Conservation (phyloP, 352 stramenopile genomes). For the Pythium monospermum region DNA sequence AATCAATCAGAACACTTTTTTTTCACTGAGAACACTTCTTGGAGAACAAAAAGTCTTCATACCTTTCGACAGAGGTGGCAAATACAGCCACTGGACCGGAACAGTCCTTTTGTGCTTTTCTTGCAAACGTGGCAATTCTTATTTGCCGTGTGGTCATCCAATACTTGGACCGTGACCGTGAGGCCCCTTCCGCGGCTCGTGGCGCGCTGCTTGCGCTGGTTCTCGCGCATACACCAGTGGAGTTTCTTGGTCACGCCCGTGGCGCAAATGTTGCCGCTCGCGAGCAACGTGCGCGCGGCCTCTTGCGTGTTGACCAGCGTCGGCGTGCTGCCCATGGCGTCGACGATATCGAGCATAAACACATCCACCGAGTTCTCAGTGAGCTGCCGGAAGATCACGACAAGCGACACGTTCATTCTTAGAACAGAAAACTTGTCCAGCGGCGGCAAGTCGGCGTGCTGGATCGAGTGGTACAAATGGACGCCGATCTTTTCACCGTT, state of each 20-base stretch:
- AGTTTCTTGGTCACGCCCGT: slow-evolving; percentile 53
- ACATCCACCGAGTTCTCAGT: slow-evolving; percentile 33
- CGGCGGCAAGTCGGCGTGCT: slow-evolving; percentile 36
- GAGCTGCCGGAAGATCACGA: slow-evolving; percentile 40
- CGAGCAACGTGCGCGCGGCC: slow-evolving; percentile 28
- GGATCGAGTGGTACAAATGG: slow-evolving; percentile 49
- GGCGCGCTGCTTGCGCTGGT: slow-evolving; percentile 14
- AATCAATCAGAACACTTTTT: not conserved
- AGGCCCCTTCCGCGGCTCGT: not conserved
- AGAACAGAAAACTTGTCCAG: slow-evolving; percentile 27
- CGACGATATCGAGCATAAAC: slow-evolving; percentile 42
- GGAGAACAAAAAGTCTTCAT: not conserved
- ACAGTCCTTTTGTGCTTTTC: slow-evolving; percentile 11
- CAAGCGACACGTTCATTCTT: slow-evolving; percentile 39
- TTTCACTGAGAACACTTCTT: no score
- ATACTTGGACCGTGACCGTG: slow-evolving; percentile 5
- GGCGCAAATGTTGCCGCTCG: slow-evolving; percentile 24
- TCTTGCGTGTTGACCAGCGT: slow-evolving; percentile 42
- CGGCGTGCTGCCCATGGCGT: slow-evolving; percentile 30
- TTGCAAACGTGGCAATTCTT: slow-evolving; percentile 14
- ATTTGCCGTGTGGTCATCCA: slow-evolving; percentile 6
- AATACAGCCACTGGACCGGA: slow-evolving; percentile 8
- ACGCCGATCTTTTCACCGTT: slow-evolving; percentile 53
- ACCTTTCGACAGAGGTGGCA: slow-evolving; percentile 21
- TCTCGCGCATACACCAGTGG: slow-evolving; percentile 37